Evolutionary conservation across 2,329 filamentous ascomycete genomes (phyloP).

Genomic region (Stemphylium lycopersici): DNA sequence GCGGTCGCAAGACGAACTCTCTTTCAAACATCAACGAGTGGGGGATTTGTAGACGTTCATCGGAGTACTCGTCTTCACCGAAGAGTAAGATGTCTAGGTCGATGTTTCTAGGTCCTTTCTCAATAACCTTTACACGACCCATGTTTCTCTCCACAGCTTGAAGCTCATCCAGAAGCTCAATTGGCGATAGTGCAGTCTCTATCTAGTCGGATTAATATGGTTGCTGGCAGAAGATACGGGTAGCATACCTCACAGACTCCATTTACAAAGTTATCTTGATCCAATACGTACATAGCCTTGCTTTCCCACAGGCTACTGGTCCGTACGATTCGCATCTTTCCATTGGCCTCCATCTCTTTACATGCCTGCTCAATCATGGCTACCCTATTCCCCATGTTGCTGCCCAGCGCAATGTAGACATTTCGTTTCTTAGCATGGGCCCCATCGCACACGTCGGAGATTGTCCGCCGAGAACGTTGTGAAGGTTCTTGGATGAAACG

Average conservation of each 20-base stretch:
- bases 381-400: slow-evolving; percentile 87
- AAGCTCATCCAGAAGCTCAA: slow-evolving; percentile 77
- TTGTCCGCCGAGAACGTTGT: neutral
- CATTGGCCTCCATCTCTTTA: slow-evolving; percentile 70
- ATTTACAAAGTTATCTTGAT: slow-evolving; percentile 89
- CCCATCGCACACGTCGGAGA: neutral
- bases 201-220: slow-evolving; percentile 61
- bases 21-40: slow-evolving; percentile 86
- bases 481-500: neutral
- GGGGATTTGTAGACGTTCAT: slow-evolving; percentile 80
- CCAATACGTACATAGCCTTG: slow-evolving; percentile 91
- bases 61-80: slow-evolving; percentile 67
- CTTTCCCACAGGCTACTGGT: slow-evolving; percentile 95
- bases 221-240: neutral
- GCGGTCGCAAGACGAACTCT: slow-evolving; percentile 89
- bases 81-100: slow-evolving; percentile 92
- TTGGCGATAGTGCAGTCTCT: slow-evolving; percentile 76
- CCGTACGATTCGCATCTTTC: slow-evolving; percentile 73
- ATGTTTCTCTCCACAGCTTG: slow-evolving; percentile 83
- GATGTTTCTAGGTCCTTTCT: slow-evolving; percentile 94
- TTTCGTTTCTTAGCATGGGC: slow-evolving; percentile 22
- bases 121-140: slow-evolving; percentile 81
- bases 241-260: slow-evolving; percentile 83
- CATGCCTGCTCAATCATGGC: slow-evolving; percentile 85
- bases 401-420: slow-evolving; percentile 87